Evolutionary conservation across 208 protist genomes (phyloP), one percentile per base, ranked within the genome.

Genomic region (Acanthamoeba sp.): DNA sequence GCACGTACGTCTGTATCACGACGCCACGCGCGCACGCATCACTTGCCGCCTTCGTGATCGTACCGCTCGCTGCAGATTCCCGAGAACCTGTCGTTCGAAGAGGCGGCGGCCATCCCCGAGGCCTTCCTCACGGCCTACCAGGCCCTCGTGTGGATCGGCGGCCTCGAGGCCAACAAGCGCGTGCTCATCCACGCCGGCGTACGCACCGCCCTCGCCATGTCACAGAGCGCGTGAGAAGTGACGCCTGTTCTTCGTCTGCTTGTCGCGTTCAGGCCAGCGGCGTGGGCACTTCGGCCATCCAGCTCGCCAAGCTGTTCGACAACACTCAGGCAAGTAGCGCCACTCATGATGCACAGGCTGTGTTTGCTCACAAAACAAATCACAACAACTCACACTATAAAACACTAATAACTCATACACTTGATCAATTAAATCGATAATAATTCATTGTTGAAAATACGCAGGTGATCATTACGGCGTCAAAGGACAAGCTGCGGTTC

Each of bases 71-170:
- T 20, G 14, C 96, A 95, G 62, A 98, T 98, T 69, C 98, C 98
- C 14, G 78, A 96, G 12, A 96, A 97, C 73, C 97, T 98, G 69
- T 97, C 96, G 1, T 98, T 98, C 94, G 97, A 98, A 32, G 96
- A 98, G 94, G 98, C 98, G 27, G 97, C 98, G 12, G 97, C 97
- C 14, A 98, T 99, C 48, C 98, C 98, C 14, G 98, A 99, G 95
- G 97, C 97, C 40, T 99, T 98, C 76, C 88, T 99, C 32, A 99
- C 98, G 52, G 98, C 98, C 55, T 99, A 97, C 96, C 98, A 99
- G 95, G 93, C 96, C 9, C 96, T 99, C 50, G 96, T 97, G 91
- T 94, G 96, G 45, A 96, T 98, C 78, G 98, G 96, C 16, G 48
- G 91, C 18, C 94, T 96, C 7, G 27, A 42, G 52, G 4, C 96